Evolutionary conservation across 257 asterid genomes (phyloP).

Genomic region (Lycium barbarum): DNA sequence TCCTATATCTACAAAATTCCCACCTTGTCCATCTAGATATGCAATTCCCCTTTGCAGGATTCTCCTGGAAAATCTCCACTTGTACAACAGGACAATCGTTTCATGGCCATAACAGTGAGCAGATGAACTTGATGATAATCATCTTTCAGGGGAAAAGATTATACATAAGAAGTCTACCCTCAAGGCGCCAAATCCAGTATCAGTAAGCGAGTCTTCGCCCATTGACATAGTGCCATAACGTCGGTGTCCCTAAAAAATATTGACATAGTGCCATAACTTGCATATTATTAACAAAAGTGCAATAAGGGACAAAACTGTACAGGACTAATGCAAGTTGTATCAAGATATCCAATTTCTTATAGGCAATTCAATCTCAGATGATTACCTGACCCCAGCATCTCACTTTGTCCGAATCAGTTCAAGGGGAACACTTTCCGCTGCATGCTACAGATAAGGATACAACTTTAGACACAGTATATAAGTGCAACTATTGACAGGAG

Average conservation of each 20-base stretch:
- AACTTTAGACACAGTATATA: slow-evolving; percentile 27
- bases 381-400: slow-evolving; percentile 52
- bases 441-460: slow-evolving; percentile 50
- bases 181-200: background rate
- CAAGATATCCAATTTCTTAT: background rate
- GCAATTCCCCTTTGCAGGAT: background rate
- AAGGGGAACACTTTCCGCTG: slow-evolving; percentile 75
- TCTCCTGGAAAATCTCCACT: background rate
- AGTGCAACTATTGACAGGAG: background rate
- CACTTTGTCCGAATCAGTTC: slow-evolving; percentile 75
- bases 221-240: background rate
- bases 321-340: background rate
- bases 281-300: background rate
- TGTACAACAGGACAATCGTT: slow-evolving; percentile 1
- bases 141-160: background rate
- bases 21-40: background rate
- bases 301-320: background rate
- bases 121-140: slow-evolving; percentile 9
- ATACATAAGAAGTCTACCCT: slow-evolving; percentile 3
- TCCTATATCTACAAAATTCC: background rate
- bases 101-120: background rate
- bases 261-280: background rate
- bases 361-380: background rate
- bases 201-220: background rate
- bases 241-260: background rate